Evolutionary conservation across 345 rosid genomes (phyloP).

Genomic region (Raphanus sativus): DNA sequence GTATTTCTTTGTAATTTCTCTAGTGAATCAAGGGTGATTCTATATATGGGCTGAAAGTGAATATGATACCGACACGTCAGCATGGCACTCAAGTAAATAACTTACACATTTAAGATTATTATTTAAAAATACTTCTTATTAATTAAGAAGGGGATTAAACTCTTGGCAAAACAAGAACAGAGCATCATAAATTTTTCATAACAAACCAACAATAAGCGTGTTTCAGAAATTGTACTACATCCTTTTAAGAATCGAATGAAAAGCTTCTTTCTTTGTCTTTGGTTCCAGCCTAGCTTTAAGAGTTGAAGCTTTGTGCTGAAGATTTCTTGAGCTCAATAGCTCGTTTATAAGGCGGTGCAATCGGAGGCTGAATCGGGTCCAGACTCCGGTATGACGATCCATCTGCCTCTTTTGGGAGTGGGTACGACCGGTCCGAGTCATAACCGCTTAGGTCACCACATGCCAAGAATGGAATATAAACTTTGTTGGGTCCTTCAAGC

Average conservation of each 20-base stretch:
- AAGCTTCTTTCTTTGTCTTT: slow-evolving; percentile 35
- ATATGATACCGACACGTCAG: too few relatives aligned
- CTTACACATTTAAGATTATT: too few relatives aligned
- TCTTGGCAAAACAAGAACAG: too few relatives aligned
- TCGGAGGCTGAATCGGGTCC: slow-evolving; percentile 91
- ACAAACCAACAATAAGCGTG: slow-evolving; percentile 18
- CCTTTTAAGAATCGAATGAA: slow-evolving; percentile 48
- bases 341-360: slow-evolving; percentile 88
- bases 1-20: too few relatives aligned
- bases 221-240: slow-evolving; percentile 16
- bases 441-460: slow-evolving; percentile 85
- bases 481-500: slow-evolving; percentile 92
- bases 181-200: neutral
- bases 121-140: too few relatives aligned
- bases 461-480: slow-evolving; percentile 88
- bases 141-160: too few relatives aligned
- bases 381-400: slow-evolving; percentile 72
- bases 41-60: too few relatives aligned
- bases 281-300: slow-evolving; percentile 26
- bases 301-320: slow-evolving; percentile 62
- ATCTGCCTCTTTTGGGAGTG: slow-evolving; percentile 64
- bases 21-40: too few relatives aligned
- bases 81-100: too few relatives aligned
- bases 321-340: slow-evolving; percentile 94
- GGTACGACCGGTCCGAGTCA: slow-evolving; percentile 94